phyloP scores from a whole-genome alignment of 2,329 filamentous ascomycete genomes.

The Fusarium palustre region DNA sequence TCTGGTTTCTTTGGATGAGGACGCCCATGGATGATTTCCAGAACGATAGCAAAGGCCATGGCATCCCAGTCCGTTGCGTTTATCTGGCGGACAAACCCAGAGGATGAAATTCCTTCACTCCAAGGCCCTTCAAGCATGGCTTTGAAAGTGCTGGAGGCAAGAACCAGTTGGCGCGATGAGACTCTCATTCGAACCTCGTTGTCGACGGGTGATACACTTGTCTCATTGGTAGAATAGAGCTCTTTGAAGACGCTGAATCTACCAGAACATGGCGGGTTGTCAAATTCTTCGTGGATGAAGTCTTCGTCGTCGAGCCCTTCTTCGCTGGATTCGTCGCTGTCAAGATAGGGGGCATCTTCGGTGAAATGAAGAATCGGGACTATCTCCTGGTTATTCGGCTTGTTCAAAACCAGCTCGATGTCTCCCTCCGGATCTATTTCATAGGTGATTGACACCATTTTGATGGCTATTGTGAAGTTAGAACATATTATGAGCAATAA shows the following conservation, averaged over 20 bases:
- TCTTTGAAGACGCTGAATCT: neutral
- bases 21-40: conserved; percentile 8
- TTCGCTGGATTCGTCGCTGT: no score
- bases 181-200: neutral
- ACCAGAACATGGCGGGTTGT: neutral
- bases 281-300: fast-evolving
- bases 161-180: neutral
- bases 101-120: neutral
- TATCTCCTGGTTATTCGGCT: neutral
- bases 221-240: neutral
- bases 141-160: neutral
- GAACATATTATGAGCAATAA: neutral
- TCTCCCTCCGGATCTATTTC: neutral
- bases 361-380: neutral
- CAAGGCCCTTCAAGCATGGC: conserved; percentile 4
- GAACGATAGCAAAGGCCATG: neutral
- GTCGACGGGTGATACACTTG: neutral
- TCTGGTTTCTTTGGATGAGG: neutral
- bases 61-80: conserved; percentile 3
- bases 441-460: neutral
- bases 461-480: neutral
- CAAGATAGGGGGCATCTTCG: neutral
- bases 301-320: no score
- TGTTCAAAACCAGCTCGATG: neutral
- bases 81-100: neutral